Percentiles rank a stretch among this genome's conserved stretches.
phyloP scores from a whole-genome alignment of 2,329 filamentous ascomycete species.

The Kalaharituber pfeilii region DNA sequence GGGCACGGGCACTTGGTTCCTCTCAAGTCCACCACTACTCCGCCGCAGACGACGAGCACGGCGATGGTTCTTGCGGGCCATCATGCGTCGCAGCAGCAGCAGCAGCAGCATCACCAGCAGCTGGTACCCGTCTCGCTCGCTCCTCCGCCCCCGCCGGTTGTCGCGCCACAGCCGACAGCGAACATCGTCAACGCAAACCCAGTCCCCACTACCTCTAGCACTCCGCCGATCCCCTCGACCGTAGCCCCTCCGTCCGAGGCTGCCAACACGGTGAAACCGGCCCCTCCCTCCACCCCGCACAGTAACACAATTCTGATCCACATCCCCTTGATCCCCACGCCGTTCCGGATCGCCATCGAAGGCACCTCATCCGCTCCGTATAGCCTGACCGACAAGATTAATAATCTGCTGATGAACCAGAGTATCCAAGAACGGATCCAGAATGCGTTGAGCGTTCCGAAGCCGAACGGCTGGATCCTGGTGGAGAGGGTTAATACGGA shows the following conservation, averaged over 20 bases:
- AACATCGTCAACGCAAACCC: not conserved
- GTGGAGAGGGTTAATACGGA: not conserved
- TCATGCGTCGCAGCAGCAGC: not conserved
- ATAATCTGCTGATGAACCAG: not conserved
- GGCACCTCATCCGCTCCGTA: not conserved
- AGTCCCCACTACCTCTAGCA: not conserved
- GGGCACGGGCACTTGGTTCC: not conserved
- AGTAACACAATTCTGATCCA: not conserved
- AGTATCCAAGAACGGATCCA: not conserved
- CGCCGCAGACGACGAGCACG: not conserved
- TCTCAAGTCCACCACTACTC: not conserved
- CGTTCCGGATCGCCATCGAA: not conserved
- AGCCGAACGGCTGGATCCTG: conserved; percentile 1
- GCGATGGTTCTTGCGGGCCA: not conserved
- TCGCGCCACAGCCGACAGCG: not conserved
- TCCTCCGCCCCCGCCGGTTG: not conserved
- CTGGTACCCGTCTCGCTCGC: not conserved
- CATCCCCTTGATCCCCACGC: not conserved
- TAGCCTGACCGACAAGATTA: not conserved
- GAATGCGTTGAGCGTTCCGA: not conserved
- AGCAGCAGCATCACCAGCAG: not conserved
- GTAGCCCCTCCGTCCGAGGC: not conserved
- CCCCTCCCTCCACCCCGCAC: not conserved
- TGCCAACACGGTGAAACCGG: not conserved
- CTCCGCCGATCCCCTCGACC: not conserved